Conservation (phyloP, 345 rosid genomes). For the Kernera saxatilis region DNA sequence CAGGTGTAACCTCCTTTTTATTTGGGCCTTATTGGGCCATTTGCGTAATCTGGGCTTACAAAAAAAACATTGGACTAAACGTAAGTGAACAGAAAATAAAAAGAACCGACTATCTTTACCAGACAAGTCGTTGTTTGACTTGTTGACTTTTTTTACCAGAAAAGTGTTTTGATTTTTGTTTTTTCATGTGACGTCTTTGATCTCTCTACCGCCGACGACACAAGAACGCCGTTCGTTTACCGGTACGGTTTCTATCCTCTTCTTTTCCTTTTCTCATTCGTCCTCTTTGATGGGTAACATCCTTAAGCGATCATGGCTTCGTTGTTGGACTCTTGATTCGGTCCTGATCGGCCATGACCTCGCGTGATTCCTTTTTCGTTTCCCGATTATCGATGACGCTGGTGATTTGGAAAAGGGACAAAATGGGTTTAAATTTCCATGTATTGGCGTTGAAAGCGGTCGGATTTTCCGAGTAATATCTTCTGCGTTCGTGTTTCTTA, state of each 20-base stretch:
- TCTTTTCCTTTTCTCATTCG: background rate
- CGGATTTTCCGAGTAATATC: background rate
- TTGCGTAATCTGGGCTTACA: background rate
- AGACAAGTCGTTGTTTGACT: conserved; percentile 20
- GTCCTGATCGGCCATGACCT: background rate
- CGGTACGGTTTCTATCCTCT: background rate
- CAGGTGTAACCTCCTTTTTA: background rate
- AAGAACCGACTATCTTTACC: background rate
- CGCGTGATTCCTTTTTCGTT: background rate
- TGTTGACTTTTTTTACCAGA: conserved; percentile 3
- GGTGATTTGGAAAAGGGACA: background rate
- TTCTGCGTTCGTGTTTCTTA: conserved; percentile 15
- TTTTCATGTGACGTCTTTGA: conserved; percentile 13
- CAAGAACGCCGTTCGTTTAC: background rate
- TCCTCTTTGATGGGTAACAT: background rate
- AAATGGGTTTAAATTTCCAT: background rate
- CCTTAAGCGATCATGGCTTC: background rate
- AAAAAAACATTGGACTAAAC: background rate
- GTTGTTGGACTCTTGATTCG: background rate
- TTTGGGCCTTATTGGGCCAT: background rate
- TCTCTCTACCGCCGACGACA: conserved; percentile 17
- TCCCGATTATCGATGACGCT: background rate
- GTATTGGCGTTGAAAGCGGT: background rate
- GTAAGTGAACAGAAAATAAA: background rate
- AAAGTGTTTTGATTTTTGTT: background rate